Percentiles rank a stretch among this genome's conserved stretches.
Evolutionary conservation across 495 filamentous ascomycete genomes (phyloP).

Genomic region (Lentithecium fluviatile): DNA sequence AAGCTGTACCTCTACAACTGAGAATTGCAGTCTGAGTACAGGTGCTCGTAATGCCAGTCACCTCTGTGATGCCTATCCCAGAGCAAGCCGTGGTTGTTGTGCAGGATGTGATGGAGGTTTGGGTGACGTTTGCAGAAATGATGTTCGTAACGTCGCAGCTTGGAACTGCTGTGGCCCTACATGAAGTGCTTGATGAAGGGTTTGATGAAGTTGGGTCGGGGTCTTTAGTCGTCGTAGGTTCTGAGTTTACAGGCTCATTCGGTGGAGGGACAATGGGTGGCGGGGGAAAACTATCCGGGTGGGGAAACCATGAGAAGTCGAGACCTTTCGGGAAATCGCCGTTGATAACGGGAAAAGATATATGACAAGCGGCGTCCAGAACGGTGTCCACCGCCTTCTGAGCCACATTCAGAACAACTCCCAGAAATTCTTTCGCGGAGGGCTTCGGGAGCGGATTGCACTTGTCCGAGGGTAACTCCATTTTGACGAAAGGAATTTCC

Average conservation of each 20-base stretch:
- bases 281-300: constrained; percentile 1
- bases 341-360: constrained; percentile 1
- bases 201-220: neutral
- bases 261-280: neutral
- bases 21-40: neutral
- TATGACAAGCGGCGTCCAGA: constrained; percentile 11
- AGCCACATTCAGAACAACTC: constrained; percentile 12
- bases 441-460: constrained; percentile 15
- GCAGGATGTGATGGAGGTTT: constrained; percentile 2
- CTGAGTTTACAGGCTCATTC: neutral
- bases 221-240: neutral
- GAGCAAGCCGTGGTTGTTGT: constrained; percentile 3
- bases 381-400: constrained; percentile 2
- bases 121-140: neutral
- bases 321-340: constrained; percentile 2
- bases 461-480: constrained; percentile 9
- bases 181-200: constrained; percentile 1
- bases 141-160: neutral
- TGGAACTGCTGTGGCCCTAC: constrained; percentile 4
- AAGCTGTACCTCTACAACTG: neutral
- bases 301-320: constrained; percentile 4
- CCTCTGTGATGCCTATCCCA: neutral
- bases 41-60: neutral
- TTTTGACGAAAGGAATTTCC: constrained; percentile 10
- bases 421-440: neutral